Percentiles rank a stretch among this genome's conserved stretches.
Evolutionary conservation across 768 basidiomycete species (phyloP).

Genomic region (Boletus rubroflammeus): DNA sequence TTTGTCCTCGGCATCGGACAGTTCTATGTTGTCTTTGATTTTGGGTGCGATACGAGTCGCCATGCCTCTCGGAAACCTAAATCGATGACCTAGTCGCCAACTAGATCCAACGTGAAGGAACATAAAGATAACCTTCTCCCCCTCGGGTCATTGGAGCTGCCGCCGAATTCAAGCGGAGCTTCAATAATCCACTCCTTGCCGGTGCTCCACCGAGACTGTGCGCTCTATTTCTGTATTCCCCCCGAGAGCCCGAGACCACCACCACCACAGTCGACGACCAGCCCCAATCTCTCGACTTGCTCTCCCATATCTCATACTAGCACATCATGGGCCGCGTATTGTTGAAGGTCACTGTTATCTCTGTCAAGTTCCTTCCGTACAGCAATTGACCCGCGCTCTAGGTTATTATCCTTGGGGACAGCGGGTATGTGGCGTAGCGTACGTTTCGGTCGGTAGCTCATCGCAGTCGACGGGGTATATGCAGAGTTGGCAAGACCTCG

Average conservation of each 20-base stretch:
- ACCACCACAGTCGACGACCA: constrained; percentile 10
- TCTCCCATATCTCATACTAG: not conserved
- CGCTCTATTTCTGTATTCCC: constrained; percentile 8
- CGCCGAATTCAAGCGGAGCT: constrained; percentile 24
- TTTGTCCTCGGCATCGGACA: constrained; percentile 64
- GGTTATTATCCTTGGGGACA: constrained; percentile 99
- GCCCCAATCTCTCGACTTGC: not conserved
- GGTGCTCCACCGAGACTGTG: constrained; percentile 17
- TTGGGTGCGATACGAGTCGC: constrained; percentile 32
- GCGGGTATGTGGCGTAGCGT: constrained; percentile 57
- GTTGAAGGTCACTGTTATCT: constrained; percentile 59
- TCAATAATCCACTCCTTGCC: constrained; percentile 15
- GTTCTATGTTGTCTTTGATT: constrained; percentile 39
- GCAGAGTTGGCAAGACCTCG: constrained; percentile 96
- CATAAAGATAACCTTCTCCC: not conserved
- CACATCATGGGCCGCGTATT: constrained; percentile 76
- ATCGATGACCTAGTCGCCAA: constrained; percentile 8
- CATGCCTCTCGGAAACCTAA: constrained; percentile 23
- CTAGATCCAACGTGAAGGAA: constrained; percentile 1
- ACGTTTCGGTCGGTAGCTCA: constrained; percentile 8
- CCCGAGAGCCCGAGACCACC: constrained; percentile 5
- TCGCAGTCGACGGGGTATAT: not conserved
- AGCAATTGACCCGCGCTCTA: constrained; percentile 31
- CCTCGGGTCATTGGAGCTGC: not conserved
- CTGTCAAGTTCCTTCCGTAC: not conserved